Conservation (phyloP, 768 basidiomycete species). For the Russula foetens region DNA sequence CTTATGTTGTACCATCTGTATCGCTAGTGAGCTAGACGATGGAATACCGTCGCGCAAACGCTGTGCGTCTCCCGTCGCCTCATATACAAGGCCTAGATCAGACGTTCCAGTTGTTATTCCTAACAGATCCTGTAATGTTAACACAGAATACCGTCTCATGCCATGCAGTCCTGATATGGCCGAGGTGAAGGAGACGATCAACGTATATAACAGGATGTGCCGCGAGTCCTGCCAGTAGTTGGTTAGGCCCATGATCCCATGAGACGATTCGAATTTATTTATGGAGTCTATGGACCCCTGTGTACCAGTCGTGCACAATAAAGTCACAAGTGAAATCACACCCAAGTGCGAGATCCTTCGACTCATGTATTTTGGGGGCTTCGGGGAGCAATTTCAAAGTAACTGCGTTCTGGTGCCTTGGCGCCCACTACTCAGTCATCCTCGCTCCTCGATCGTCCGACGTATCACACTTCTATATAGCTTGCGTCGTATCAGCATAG, state of each 20-base stretch:
- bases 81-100: background rate
- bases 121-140: background rate
- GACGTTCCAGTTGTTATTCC: background rate
- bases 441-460: background rate
- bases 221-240: too few species aligned
- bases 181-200: background rate
- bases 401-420: background rate
- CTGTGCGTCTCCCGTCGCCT: background rate
- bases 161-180: background rate
- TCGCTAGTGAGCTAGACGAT: background rate
- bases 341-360: too few species aligned
- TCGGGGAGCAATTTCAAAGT: background rate
- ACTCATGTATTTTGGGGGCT: background rate
- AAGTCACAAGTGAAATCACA: too few species aligned
- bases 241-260: too few species aligned
- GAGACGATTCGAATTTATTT: too few species aligned
- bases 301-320: too few species aligned
- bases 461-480: background rate
- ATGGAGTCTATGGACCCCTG: too few species aligned
- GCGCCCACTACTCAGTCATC: background rate
- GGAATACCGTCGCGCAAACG: background rate
- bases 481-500: too few species aligned
- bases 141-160: background rate
- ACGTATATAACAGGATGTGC: too few species aligned
- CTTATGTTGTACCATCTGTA: constrained; percentile 9